These are phyloP conservation scores for Candida ascalaphidarum DNA, from an alignment of 805 yeast genomes.

Conservation along the genomic window DNA sequence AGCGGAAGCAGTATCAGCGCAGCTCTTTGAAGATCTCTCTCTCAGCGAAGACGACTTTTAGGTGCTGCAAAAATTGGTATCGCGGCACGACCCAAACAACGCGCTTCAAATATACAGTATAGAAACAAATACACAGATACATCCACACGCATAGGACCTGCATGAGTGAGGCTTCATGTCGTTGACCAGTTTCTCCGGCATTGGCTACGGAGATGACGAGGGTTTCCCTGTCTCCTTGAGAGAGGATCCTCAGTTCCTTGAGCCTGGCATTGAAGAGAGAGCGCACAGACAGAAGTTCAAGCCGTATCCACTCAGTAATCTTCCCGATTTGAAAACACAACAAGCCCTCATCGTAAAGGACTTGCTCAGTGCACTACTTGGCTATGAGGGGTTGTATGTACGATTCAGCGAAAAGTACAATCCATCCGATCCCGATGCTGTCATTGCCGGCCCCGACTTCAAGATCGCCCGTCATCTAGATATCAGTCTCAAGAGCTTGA, in stretches of 20 bases:
- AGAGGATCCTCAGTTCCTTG: too few species aligned
- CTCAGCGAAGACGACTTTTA: constrained; percentile 6
- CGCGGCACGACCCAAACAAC: too few species aligned
- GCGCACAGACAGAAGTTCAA: too few species aligned
- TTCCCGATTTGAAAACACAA: constrained; percentile 46
- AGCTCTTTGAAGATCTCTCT: constrained; percentile 14
- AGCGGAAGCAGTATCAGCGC: constrained; percentile 47
- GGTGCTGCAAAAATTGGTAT: too few species aligned
- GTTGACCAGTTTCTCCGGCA: too few species aligned
- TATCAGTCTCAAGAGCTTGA: constrained; percentile 60
- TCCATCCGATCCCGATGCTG: constrained; percentile 28
- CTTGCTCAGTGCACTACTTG: constrained; percentile 55
- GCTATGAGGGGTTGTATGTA: constrained; percentile 72
- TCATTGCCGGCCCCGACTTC: constrained; percentile 66
- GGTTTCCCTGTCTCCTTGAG: too few species aligned
- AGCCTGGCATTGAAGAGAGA: too few species aligned
- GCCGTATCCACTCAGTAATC: constrained; percentile 39
- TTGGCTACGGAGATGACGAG: too few species aligned
- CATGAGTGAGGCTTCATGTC: too few species aligned
- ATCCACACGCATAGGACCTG: too few species aligned
- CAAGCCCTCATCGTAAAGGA: constrained; percentile 71
- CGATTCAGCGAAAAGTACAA: constrained; percentile 57
- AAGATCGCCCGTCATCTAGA: constrained; percentile 66
- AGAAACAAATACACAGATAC: too few species aligned
- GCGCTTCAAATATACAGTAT: too few species aligned